Evolutionary conservation across 192 early-diverging fungal genomes (phyloP).

Genomic region (Backusella luteola): DNA sequence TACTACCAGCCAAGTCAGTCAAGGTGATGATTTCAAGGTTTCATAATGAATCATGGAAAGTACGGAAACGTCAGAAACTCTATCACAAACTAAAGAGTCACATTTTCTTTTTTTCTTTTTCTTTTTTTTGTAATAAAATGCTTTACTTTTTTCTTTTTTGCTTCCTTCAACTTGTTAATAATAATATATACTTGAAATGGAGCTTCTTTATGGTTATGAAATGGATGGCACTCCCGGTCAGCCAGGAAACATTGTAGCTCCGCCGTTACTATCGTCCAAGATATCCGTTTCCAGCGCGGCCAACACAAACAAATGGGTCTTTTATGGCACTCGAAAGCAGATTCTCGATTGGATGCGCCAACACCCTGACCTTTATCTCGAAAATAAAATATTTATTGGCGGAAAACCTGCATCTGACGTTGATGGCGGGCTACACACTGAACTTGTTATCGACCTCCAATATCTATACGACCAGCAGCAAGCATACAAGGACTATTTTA

Average conservation of each 20-base stretch:
- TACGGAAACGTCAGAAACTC: not conserved
- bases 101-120: not conserved
- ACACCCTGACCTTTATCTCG: slow-evolving; percentile 28
- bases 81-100: not conserved
- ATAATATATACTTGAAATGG: slow-evolving; percentile 8
- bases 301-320: slow-evolving; percentile 45
- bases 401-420: slow-evolving; percentile 24
- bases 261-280: slow-evolving; percentile 42
- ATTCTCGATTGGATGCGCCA: slow-evolving; percentile 46
- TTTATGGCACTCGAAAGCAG: slow-evolving; percentile 47
- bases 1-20: slow-evolving; percentile 31
- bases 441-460: slow-evolving; percentile 47
- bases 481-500: slow-evolving; percentile 36
- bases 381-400: slow-evolving; percentile 36
- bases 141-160: not conserved
- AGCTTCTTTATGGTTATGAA: slow-evolving; percentile 35
- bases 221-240: slow-evolving; percentile 9
- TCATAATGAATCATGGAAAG: not conserved
- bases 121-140: not conserved
- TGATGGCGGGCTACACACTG: slow-evolving; percentile 24
- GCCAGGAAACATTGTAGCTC: slow-evolving; percentile 35
- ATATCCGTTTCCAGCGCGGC: slow-evolving; percentile 42
- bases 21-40: not conserved
- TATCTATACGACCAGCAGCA: slow-evolving; percentile 43
- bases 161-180: not conserved